Evolutionary conservation across 2,329 filamentous ascomycete genomes (phyloP), one percentile per base, ranked within the genome.

Genomic region (Hypoxylon sp.): DNA sequence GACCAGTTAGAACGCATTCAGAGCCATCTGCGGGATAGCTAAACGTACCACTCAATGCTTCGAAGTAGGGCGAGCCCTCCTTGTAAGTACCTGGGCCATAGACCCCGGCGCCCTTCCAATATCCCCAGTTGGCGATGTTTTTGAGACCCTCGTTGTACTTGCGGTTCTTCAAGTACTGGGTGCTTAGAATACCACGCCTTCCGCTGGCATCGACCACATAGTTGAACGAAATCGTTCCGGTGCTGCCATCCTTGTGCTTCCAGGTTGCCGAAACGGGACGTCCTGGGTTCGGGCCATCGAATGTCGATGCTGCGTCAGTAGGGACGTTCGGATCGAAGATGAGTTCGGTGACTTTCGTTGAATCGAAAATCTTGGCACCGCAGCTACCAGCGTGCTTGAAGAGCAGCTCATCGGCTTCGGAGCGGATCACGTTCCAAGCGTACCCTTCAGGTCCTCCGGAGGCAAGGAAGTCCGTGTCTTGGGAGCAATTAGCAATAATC

Each of bases 121-220:
- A 86, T 0, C 73, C 80, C 83, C 83, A 85, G 52, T 65, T 80
- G 4, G 84, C 83, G 8, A 84, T 62, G 58, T 84, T 85, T 73
- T 84, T 84, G 18, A 85, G 73, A 0, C 76, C 79, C 38, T 81
- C 65, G 69, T 85, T 86, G 67, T 75, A 81, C 3, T 72, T 74
- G 1, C 83, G 78, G 66, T 83, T 83, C 72, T 83, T 84, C 22
- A 82, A 58, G 65, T 85, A 84, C 66, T 82, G 83, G 18, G 81
- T 85, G 50, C 74, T 79, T 9, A 85, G 18, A 2, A 85, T 50
- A 2, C 83, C 83, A 0, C 62, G 65, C 11, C 83, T 76, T 2
- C 84, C 83, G 52, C 76, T 81, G 0, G 83, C 83, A 71, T 86
- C 83, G 0, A 85, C 71, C 16, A 85, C 46, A 57, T 84, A 85